Evolutionary conservation across 352 stramenopile genomes (phyloP).

Genomic region (Phytophthora rubi): DNA sequence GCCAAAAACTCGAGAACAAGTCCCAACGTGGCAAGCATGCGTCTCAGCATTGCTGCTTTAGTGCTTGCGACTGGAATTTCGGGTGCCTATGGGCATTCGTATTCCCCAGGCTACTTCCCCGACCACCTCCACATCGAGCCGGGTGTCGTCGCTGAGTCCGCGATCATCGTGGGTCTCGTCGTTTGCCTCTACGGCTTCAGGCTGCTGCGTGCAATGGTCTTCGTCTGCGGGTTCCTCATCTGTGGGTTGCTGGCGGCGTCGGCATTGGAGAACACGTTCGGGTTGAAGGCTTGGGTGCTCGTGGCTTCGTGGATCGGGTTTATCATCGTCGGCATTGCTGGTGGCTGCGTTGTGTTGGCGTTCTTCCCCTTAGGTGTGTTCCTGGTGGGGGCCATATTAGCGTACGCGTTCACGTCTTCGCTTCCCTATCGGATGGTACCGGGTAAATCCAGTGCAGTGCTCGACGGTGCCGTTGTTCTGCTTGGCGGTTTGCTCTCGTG

Average conservation of each 20-base stretch:
- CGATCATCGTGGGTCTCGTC: constrained; percentile 50
- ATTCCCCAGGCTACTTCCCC: constrained; percentile 28
- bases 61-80: constrained; percentile 3
- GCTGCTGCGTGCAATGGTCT: constrained; percentile 50
- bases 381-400: constrained; percentile 46
- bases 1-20: not conserved
- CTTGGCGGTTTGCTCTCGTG: constrained; percentile 56
- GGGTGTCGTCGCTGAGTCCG: constrained; percentile 52
- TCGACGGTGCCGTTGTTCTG: constrained; percentile 49
- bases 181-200: constrained; percentile 63
- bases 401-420: constrained; percentile 48
- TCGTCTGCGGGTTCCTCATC: constrained; percentile 63
- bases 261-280: constrained; percentile 51
- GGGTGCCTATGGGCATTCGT: constrained; percentile 1
- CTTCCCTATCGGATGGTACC: constrained; percentile 54
- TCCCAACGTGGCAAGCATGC: constrained; percentile 2
- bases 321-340: constrained; percentile 38
- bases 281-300: constrained; percentile 48
- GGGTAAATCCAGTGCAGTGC: constrained; percentile 23
- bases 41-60: not conserved
- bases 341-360: constrained; percentile 50
- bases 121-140: constrained; percentile 47
- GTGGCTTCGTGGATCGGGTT: constrained; percentile 63
- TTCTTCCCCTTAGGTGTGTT: constrained; percentile 63
- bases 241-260: constrained; percentile 50